Evolutionary conservation across 2,329 filamentous ascomycete species (phyloP).

Genomic region (Claviceps sp.): DNA sequence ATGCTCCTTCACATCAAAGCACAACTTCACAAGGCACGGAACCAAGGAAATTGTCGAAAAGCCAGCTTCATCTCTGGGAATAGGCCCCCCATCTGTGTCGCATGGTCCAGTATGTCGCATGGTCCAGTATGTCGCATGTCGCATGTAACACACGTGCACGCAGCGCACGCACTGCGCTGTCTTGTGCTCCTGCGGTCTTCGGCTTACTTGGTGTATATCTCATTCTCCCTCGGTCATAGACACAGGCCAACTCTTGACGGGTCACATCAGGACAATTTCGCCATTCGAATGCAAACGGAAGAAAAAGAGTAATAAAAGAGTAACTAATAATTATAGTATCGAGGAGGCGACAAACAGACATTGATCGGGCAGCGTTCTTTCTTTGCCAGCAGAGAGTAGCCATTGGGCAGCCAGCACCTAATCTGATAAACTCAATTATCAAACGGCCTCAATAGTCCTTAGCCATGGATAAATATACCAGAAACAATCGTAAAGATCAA

Average conservation of each 20-base stretch:
- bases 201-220: neutral
- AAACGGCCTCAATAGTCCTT: neutral
- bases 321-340: neutral
- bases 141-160: neutral
- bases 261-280: neutral
- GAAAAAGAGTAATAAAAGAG: neutral
- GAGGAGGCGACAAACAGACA: neutral
- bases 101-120: neutral
- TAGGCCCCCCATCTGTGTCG: neutral
- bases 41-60: neutral
- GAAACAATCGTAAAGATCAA: slow-evolving; percentile 4
- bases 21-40: no score
- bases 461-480: slow-evolving; percentile 3
- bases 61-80: neutral
- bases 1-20: neutral
- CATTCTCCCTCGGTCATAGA: neutral
- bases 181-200: neutral
- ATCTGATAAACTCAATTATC: neutral
- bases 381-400: neutral
- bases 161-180: neutral
- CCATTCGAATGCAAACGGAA: neutral
- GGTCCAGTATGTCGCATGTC: neutral
- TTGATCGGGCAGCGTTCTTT: neutral
- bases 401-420: slow-evolving; percentile 1
- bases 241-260: neutral